Conservation (phyloP, 208 protist species). For the Trypanosoma brucei region DNA sequence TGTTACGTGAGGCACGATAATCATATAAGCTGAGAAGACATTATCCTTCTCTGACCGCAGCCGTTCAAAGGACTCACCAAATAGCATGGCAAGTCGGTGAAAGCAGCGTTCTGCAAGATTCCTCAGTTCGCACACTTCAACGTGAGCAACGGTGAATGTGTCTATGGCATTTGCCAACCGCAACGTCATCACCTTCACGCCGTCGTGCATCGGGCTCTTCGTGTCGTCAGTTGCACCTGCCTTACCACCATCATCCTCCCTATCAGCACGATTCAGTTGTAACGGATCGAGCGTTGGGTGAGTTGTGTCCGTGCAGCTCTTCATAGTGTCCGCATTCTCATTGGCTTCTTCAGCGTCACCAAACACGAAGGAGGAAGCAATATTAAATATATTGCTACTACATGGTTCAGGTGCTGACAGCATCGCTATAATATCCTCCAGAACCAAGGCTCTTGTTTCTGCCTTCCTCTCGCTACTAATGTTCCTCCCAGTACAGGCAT, state of each 20-base stretch:
- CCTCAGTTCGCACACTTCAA: conserved; percentile 36
- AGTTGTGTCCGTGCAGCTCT: too few species aligned
- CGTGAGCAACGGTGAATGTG: conserved; percentile 22
- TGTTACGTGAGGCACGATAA: conserved; percentile 43
- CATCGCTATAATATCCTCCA: not conserved
- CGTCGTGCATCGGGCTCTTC: not conserved
- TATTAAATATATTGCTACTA: too few species aligned
- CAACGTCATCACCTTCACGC: conserved; percentile 13
- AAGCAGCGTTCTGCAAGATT: conserved; percentile 31
- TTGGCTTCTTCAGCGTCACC: too few species aligned
- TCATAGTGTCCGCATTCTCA: too few species aligned
- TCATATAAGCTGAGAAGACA: conserved; percentile 44
- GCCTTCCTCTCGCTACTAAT: not conserved
- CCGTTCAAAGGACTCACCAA: conserved; percentile 33
- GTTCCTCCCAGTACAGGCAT: not conserved
- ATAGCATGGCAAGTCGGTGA: conserved; percentile 30
- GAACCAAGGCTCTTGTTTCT: not conserved
- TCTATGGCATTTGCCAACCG: conserved; percentile 33
- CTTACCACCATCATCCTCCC: too few species aligned
- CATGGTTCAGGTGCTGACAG: too few species aligned
- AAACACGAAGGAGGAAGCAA: too few species aligned
- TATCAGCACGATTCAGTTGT: too few species aligned
- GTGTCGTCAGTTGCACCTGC: not conserved
- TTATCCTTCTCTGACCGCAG: conserved; percentile 42
- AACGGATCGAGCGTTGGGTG: too few species aligned